Percentiles rank a stretch among this genome's conserved stretches.
These are phyloP conservation scores for Leishmania aethiopica DNA, from an alignment of 208 protist species.

Conservation along the genomic window DNA sequence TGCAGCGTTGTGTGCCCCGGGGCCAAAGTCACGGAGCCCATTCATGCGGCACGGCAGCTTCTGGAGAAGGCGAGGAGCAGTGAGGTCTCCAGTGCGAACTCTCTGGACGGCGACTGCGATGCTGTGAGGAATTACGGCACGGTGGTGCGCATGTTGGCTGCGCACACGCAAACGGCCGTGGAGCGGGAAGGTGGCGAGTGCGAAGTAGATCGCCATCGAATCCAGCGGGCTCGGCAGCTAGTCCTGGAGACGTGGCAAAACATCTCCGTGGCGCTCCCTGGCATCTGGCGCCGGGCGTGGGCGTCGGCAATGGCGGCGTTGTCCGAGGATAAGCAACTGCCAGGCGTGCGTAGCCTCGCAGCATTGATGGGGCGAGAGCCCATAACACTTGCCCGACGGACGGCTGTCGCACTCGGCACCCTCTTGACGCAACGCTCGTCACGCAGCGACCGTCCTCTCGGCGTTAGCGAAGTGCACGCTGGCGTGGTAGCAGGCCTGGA, in stretches of 20 bases:
- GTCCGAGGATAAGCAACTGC: neutral
- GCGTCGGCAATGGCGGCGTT: neutral
- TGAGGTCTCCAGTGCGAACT: neutral
- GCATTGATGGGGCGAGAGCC: neutral
- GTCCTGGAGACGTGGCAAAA: constrained; percentile 2
- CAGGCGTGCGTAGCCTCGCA: neutral
- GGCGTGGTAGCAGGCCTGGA: neutral
- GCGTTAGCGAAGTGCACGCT: neutral
- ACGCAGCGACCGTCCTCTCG: neutral
- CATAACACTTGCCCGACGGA: neutral
- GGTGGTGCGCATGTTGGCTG: neutral
- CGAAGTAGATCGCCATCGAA: neutral
- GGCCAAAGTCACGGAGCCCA: neutral
- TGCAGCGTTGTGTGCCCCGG: neutral
- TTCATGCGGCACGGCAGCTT: neutral
- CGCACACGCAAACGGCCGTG: neutral
- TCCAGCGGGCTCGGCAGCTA: neutral
- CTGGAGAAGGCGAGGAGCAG: neutral
- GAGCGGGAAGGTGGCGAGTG: neutral
- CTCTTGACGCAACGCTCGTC: neutral
- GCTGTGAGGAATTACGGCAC: neutral
- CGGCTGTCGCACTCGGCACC: neutral
- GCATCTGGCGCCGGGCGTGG: constrained; percentile 15
- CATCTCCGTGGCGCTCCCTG: neutral
- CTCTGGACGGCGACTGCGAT: neutral